phyloP scores from a whole-genome alignment of 2,329 filamentous ascomycete genomes.

The Zopfia rhizophila region DNA sequence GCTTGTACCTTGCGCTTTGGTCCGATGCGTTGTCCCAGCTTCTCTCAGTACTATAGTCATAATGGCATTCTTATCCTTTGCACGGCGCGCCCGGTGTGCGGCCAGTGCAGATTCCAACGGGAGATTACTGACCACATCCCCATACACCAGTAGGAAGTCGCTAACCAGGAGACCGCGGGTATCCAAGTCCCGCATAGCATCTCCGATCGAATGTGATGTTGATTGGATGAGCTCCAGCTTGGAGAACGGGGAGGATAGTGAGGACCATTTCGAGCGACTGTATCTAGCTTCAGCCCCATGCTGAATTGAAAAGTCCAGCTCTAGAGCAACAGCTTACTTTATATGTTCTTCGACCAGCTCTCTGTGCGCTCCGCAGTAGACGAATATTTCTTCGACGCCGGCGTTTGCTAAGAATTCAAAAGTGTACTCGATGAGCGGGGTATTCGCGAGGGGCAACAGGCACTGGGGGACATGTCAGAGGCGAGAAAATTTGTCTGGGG shows the following conservation, averaged over 20 bases:
- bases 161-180: constrained; percentile 84
- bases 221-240: constrained; percentile 87
- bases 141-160: constrained; percentile 93
- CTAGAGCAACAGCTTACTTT: constrained; percentile 53
- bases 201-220: constrained; percentile 86
- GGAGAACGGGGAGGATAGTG: constrained; percentile 80
- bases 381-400: constrained; percentile 91
- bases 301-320: too few relatives aligned
- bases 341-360: constrained; percentile 90
- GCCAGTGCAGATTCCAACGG: constrained; percentile 82
- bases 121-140: constrained; percentile 91
- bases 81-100: constrained; percentile 81
- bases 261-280: constrained; percentile 77
- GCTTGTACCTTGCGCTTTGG: constrained; percentile 77
- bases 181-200: constrained; percentile 94
- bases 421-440: constrained; percentile 95
- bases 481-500: neutral
- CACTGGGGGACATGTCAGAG: constrained; percentile 67
- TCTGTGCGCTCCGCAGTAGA: constrained; percentile 90
- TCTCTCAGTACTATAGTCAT: constrained; percentile 95
- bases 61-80: constrained; percentile 90
- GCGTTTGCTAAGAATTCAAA: constrained; percentile 96
- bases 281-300: neutral
- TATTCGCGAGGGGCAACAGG: constrained; percentile 91
- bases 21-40: constrained; percentile 77